phyloP scores from a whole-genome alignment of 2,329 filamentous ascomycete genomes.

The Periglandula ipomoeae region DNA sequence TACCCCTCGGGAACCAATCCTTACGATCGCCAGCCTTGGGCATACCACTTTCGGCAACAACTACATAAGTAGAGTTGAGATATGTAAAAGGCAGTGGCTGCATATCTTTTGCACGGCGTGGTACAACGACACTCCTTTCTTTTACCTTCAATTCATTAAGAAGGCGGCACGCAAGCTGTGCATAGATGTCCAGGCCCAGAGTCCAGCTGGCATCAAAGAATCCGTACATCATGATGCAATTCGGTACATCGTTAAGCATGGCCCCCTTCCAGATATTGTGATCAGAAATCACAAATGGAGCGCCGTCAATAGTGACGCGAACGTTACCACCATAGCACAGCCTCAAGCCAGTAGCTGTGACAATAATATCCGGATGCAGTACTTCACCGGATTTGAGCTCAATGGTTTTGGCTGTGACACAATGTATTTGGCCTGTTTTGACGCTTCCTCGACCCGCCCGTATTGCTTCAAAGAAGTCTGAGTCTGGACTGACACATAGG shows the following conservation, averaged over 20 bases:
- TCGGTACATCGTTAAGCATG: constrained; percentile 56
- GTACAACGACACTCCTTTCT: no score
- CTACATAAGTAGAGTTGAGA: constrained; percentile 7
- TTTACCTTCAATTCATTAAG: background rate
- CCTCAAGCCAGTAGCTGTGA: constrained; percentile 57
- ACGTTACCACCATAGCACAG: constrained; percentile 45
- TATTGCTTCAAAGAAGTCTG: constrained; percentile 41
- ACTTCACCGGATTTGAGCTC: constrained; percentile 32
- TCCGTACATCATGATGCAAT: constrained; percentile 49
- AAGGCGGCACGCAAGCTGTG: constrained; percentile 7
- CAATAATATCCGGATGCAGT: constrained; percentile 52
- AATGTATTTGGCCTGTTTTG: constrained; percentile 39
- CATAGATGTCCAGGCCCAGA: constrained; percentile 36
- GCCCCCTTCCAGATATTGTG: constrained; percentile 50
- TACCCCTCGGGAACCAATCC: no score
- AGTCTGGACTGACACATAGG: constrained; percentile 52
- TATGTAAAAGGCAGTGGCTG: constrained; percentile 3
- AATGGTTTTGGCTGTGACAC: constrained; percentile 35
- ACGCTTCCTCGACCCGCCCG: constrained; percentile 29
- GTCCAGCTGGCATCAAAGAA: constrained; percentile 60
- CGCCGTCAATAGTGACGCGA: constrained; percentile 40
- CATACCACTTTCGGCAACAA: constrained; percentile 41
- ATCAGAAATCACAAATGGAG: constrained; percentile 31
- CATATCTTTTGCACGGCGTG: no score
- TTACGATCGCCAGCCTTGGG: no score